phyloP scores from a whole-genome alignment of 2,329 filamentous ascomycete species.

The Aschersonia sp. region DNA sequence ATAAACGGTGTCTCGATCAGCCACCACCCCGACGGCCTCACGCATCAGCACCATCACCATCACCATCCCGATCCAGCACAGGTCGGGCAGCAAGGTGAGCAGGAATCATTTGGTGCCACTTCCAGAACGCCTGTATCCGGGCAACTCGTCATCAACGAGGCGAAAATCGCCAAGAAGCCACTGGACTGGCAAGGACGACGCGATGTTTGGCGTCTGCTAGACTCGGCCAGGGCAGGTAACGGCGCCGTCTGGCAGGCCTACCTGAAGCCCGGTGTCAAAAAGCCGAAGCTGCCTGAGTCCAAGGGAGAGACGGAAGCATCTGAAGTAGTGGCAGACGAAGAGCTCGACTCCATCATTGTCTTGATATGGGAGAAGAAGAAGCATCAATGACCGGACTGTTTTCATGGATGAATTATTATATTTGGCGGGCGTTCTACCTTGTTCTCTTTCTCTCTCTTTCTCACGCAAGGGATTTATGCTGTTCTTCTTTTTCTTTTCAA shows the following conservation, averaged over 20 bases:
- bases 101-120: neutral
- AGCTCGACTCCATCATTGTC: slow-evolving; percentile 24
- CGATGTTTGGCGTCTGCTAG: slow-evolving; percentile 25
- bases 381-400: neutral
- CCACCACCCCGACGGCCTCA: slow-evolving; percentile 24
- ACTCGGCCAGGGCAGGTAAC: slow-evolving; percentile 18
- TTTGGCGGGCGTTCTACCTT: too few species aligned
- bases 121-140: slow-evolving; percentile 9
- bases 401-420: neutral
- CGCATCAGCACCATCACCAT: slow-evolving; percentile 1
- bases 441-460: too few species aligned
- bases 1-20: slow-evolving; percentile 30
- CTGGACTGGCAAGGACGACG: slow-evolving; percentile 20
- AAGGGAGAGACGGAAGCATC: slow-evolving; percentile 3
- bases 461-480: too few species aligned
- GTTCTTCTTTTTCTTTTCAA: too few species aligned
- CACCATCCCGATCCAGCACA: neutral
- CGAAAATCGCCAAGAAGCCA: slow-evolving; percentile 13
- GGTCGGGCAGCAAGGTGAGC: neutral
- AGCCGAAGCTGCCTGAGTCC: slow-evolving; percentile 3
- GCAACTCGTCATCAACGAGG: slow-evolving; percentile 17
- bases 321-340: slow-evolving; percentile 5
- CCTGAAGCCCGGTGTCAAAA: slow-evolving; percentile 15
- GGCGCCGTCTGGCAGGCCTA: slow-evolving; percentile 33
- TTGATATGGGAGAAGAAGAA: slow-evolving; percentile 21